Percentiles rank a stretch among this genome's conserved stretches.
Evolutionary conservation across 129 eudicot species (phyloP).

Genomic region (Heracleum sosnowskyi): DNA sequence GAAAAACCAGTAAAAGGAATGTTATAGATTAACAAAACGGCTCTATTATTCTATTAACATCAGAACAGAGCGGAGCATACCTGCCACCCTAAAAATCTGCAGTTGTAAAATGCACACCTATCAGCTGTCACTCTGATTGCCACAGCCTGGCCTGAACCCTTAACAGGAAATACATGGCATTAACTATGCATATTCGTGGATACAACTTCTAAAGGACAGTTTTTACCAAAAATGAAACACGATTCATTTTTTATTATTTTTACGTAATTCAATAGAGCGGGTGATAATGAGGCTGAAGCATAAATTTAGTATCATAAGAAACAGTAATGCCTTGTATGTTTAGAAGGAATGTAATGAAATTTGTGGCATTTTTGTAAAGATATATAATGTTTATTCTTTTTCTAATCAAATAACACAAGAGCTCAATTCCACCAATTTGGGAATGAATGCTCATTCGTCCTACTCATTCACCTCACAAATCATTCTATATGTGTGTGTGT

Average conservation of each 20-base stretch:
- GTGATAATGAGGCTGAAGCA: background rate
- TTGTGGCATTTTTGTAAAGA: background rate
- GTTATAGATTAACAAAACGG: background rate
- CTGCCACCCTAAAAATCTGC: constrained; percentile 96
- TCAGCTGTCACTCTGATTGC: constrained; percentile 88
- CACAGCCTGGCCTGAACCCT: constrained; percentile 97
- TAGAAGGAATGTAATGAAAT: too few relatives aligned
- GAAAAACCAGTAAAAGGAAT: background rate
- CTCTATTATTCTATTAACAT: background rate
- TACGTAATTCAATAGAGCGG: background rate
- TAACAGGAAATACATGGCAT: background rate
- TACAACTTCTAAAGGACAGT: background rate
- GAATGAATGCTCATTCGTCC: background rate
- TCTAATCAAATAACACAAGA: background rate
- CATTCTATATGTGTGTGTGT: too few relatives aligned
- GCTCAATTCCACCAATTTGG: background rate
- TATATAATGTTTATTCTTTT: background rate
- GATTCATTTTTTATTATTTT: background rate
- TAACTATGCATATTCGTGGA: background rate
- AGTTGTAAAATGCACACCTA: constrained; percentile 80
- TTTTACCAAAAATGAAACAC: background rate
- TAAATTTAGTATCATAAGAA: background rate
- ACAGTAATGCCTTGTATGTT: background rate
- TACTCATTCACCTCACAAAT: too few relatives aligned
- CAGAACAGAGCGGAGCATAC: constrained; percentile 16